phyloP scores from a whole-genome alignment of 192 early-diverging fungal genomes.

The Podila verticillata region DNA sequence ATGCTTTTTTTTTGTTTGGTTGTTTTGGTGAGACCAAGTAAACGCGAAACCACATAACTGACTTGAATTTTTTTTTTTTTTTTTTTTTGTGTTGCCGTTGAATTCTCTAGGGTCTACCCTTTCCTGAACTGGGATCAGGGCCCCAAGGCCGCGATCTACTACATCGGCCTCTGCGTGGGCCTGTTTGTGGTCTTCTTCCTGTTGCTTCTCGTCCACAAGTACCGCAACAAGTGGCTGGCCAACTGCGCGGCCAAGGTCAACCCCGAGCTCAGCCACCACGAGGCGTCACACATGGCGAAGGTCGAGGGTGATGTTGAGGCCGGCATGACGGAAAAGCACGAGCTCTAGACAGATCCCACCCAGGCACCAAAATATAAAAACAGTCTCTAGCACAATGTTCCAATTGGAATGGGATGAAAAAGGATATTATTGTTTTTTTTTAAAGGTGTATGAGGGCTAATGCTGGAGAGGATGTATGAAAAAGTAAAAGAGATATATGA shows the following conservation, averaged over 20 bases:
- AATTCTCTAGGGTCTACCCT: constrained; percentile 30
- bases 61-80: neutral
- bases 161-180: constrained; percentile 20
- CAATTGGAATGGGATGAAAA: too few relatives aligned
- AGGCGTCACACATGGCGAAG: neutral
- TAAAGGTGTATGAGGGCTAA: neutral
- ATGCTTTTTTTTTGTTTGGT: neutral
- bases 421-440: too few relatives aligned
- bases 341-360: neutral
- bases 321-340: neutral
- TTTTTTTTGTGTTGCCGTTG: neutral
- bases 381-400: neutral
- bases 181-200: constrained; percentile 29
- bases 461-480: neutral
- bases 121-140: constrained; percentile 50
- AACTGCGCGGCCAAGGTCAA: constrained; percentile 20
- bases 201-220: constrained; percentile 23
- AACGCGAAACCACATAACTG: neutral
- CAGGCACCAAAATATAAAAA: neutral
- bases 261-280: neutral
- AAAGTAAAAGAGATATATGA: too few relatives aligned
- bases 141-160: constrained; percentile 19
- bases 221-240: constrained; percentile 21
- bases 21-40: neutral
- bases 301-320: neutral